phyloP scores from a whole-genome alignment of 768 basidiomycete genomes.

The Rhodotorula diobovata region DNA sequence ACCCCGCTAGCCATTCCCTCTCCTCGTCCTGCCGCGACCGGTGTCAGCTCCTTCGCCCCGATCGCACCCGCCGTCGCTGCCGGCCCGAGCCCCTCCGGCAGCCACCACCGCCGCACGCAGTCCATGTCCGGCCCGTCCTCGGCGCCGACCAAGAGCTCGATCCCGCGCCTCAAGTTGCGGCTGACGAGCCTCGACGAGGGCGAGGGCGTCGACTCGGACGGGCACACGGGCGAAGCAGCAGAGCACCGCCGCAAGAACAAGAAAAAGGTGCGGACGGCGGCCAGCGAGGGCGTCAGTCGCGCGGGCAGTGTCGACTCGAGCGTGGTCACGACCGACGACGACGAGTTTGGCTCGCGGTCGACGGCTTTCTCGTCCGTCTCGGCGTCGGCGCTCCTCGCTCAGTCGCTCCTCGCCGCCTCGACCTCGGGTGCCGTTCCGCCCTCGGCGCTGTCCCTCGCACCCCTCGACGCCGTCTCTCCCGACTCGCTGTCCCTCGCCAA shows the following conservation, averaged over 20 bases:
- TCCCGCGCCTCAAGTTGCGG: constrained; percentile 32
- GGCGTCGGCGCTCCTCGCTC: constrained; percentile 32
- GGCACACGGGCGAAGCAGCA: constrained; percentile 34
- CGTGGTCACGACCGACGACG: background rate
- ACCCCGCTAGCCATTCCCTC: background rate
- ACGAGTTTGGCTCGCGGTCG: background rate
- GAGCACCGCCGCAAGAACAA: constrained; percentile 30
- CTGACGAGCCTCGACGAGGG: constrained; percentile 32
- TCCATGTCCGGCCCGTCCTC: constrained; percentile 15
- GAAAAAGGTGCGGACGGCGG: constrained; percentile 33
- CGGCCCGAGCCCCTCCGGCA: background rate
- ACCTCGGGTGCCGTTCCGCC: background rate
- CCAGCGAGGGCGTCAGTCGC: constrained; percentile 31
- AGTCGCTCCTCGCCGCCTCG: constrained; percentile 32
- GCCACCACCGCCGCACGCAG: constrained; percentile 5
- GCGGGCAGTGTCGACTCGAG: constrained; percentile 22
- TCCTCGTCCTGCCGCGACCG: background rate
- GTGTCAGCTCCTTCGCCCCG: too few species aligned
- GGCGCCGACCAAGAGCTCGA: constrained; percentile 17
- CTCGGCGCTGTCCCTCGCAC: background rate
- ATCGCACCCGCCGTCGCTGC: background rate
- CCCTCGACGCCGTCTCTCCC: constrained; percentile 29
- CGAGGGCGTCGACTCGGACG: constrained; percentile 31
- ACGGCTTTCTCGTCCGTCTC: constrained; percentile 23
- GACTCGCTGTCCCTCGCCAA: constrained; percentile 29